Percentiles rank a stretch among this genome's conserved stretches.
phyloP scores from a whole-genome alignment of 805 yeast species.

The Pichia manshurica region DNA sequence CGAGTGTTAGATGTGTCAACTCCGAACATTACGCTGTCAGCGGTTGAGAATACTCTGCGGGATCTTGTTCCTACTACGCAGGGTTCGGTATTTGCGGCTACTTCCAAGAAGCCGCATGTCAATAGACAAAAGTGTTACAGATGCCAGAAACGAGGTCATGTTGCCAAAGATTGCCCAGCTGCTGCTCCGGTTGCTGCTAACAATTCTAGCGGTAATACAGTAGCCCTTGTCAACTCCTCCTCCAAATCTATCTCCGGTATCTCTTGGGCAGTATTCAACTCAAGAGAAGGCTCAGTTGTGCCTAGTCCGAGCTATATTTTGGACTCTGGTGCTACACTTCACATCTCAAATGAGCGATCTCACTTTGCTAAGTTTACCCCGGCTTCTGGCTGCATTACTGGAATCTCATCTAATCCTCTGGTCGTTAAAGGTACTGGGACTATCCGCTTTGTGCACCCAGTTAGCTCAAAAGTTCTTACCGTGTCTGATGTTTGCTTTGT shows the following conservation, averaged over 20 bases:
- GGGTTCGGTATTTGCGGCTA: not conserved
- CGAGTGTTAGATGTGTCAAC: constrained; percentile 1
- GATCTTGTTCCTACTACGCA: constrained; percentile 1
- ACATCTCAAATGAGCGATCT: not conserved
- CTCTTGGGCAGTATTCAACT: not conserved
- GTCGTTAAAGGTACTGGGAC: constrained; percentile 3
- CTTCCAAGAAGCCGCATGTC: not conserved
- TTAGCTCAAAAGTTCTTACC: not conserved
- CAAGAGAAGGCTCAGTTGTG: not conserved
- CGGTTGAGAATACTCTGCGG: not conserved
- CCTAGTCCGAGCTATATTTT: not conserved
- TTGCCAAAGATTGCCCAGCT: not conserved
- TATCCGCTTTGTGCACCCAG: not conserved
- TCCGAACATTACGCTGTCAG: constrained; percentile 1
- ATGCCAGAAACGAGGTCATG: not conserved
- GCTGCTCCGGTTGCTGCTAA: not conserved
- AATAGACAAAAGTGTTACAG: not conserved
- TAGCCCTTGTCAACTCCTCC: not conserved
- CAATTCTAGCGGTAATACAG: too few species aligned
- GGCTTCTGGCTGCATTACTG: constrained; percentile 2
- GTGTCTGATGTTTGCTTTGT: constrained; percentile 1
- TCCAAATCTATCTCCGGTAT: not conserved
- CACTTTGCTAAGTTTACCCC: constrained; percentile 1
- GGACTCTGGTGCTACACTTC: constrained; percentile 2
- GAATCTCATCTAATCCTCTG: not conserved